Base-by-base conservation (phyloP, 805 yeast species). In the Brettanomyces sp. region DNA sequence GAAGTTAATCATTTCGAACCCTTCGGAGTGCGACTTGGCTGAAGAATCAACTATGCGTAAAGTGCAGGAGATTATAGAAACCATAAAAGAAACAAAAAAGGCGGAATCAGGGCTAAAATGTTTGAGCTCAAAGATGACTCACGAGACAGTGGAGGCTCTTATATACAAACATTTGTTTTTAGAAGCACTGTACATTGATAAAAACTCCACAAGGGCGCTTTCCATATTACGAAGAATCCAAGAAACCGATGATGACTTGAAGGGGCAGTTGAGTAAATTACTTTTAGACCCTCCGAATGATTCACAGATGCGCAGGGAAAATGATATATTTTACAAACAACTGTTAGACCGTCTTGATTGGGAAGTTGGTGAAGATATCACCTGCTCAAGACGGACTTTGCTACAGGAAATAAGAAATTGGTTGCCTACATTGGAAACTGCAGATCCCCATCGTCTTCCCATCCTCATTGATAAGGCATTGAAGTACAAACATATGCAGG, bases 391-490 rank as follows among this genome's bases (percentile, higher is more conserved):
- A 46, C 55, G 56, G 11, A 38, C 52, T 5, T 52, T 80, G 33
- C 56, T 76, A 6, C 58, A 64, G 7, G 66, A 68, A 36, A 66
- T 81, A 1, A 66, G 76, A 35, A 56, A 61, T 34, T 65, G 65
- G 52, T 66, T 81, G 18, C 72, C 79, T 12, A 74, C 84, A 1
- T 68, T 72, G 44, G 52, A 53, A 9, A 46, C 55, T 65, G 47
- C 42, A 63, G 71, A 77, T 3, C 80, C 86, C 0, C 68, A 73
- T 43, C 62, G 86, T 30, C 58, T 82, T 8, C 65, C 74, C 18
- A 65, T 74, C 4, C 57, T 82, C 24, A 53, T 80, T 11, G 61
- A 67, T 12, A 83, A 81, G 52, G 75, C 86, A 0, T 57, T 72
- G 13, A 55, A 62, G 33, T 69, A 68, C 49, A 83, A 80, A 54